Evolutionary conservation across 352 stramenopile species (phyloP).

Genomic region (Pythium guiyangense): DNA sequence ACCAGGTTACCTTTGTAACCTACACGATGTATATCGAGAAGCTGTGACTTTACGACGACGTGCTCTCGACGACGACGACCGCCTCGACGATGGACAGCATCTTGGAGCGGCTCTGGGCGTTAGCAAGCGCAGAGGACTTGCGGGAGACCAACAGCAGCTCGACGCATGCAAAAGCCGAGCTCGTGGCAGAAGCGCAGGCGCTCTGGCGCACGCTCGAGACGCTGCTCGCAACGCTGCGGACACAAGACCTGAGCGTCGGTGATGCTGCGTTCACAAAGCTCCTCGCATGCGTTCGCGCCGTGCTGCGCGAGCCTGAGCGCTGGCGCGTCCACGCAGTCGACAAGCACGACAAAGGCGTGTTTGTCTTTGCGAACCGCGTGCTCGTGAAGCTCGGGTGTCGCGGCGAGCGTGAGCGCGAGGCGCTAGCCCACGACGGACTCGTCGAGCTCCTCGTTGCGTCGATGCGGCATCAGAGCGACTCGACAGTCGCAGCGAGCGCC

Average conservation of each 20-base stretch:
- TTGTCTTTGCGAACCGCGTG: constrained; percentile 37
- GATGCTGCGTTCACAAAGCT: constrained; percentile 36
- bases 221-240: constrained; percentile 28
- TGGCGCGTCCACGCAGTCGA: constrained; percentile 19
- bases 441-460: constrained; percentile 29
- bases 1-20: no score
- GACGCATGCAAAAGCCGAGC: constrained; percentile 12
- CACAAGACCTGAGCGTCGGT: constrained; percentile 26
- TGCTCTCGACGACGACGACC: no score
- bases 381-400: constrained; percentile 35
- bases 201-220: constrained; percentile 55
- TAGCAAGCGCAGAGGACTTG: constrained; percentile 1
- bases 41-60: no score
- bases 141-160: neutral
- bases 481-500: constrained; percentile 10
- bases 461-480: constrained; percentile 10
- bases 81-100: constrained; percentile 36
- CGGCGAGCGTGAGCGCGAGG: constrained; percentile 42
- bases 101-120: constrained; percentile 34
- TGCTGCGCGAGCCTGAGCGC: constrained; percentile 22
- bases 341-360: constrained; percentile 23
- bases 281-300: constrained; percentile 30
- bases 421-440: constrained; percentile 34
- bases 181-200: constrained; percentile 33
- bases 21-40: no score